A percentile compares a stretch with the other conserved stretches of the same genome.
Evolutionary conservation across 768 basidiomycete genomes (phyloP).

Genomic region (Tulasnella sp.): DNA sequence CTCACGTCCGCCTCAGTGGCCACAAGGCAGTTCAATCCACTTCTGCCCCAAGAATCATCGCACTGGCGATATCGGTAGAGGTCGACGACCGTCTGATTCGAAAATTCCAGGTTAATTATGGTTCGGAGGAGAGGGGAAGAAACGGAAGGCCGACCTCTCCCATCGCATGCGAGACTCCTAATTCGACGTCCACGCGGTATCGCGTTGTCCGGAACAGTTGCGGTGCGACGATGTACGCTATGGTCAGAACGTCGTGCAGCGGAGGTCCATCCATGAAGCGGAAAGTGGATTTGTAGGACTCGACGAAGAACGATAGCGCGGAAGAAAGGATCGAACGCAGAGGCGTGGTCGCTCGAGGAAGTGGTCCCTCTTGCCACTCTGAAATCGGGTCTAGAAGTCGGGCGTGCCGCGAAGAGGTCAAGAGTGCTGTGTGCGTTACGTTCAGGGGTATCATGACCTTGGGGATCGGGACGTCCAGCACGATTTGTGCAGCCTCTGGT

Average conservation of each 20-base stretch:
- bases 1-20: slow-evolving; percentile 64
- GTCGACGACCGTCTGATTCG: slow-evolving; percentile 70
- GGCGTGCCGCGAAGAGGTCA: slow-evolving; percentile 53
- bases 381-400: slow-evolving; percentile 48
- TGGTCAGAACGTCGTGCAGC: slow-evolving; percentile 78
- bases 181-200: slow-evolving; percentile 81
- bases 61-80: slow-evolving; percentile 59
- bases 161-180: slow-evolving; percentile 57
- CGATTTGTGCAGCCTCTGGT: slow-evolving; percentile 80
- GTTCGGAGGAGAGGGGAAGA: slow-evolving; percentile 50
- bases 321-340: slow-evolving; percentile 74
- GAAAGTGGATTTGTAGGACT: slow-evolving; percentile 67
- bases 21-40: slow-evolving; percentile 73
- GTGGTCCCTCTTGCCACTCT: slow-evolving; percentile 28
- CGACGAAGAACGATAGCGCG: slow-evolving; percentile 68
- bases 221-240: slow-evolving; percentile 70
- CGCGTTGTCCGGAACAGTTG: slow-evolving; percentile 59
- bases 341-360: slow-evolving; percentile 41
- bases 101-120: slow-evolving; percentile 52
- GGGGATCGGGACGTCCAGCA: slow-evolving; percentile 66
- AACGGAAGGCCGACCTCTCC: slow-evolving; percentile 81
- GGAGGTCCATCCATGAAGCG: slow-evolving; percentile 85
- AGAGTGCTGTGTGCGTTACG: slow-evolving; percentile 81
- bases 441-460: slow-evolving; percentile 80
- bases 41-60: slow-evolving; percentile 63